Evolutionary conservation across 345 rosid genomes (phyloP), one percentile per base, ranked within the genome.

Genomic region (Arabidopsis arenosa): DNA sequence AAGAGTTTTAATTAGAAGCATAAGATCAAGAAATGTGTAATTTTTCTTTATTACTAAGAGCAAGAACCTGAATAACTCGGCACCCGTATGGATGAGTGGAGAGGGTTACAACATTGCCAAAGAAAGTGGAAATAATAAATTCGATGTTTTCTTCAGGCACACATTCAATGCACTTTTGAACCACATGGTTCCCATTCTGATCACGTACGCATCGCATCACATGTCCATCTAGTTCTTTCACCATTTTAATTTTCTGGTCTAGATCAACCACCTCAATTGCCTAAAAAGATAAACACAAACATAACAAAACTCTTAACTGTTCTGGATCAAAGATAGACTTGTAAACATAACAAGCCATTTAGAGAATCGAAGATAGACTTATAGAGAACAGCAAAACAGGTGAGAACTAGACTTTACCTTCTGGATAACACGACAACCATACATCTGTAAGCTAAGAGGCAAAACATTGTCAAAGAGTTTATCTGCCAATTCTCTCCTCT

Each of bases 341-440:
- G 0, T 28, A 28, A 28, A 28, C 32, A 28, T 28, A 28, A 4
- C 32, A 28, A 28, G 4, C 32, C 32, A 28, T 28, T 28, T 28
- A 3, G 28, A 67, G 47, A 30, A 49, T 4, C 12, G 12, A 51
- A 51, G 28, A 18, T 6, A 65, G 23, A 44, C 17, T 5, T 12
- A 41, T 0, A 6, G 36, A 47, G 35, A 57, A 47, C 7, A 39
- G 36, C 2, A 14, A 1, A 21, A 52, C 30, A 41, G 33, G 62
- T 40, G 47, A 56, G 13, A 78, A 58, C 3, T 15, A 56, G 26
- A n/a, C 15, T 65, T 57, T 76, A 93, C 98, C 97, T 91, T 93
- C 72, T 93, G 98, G 77, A 93, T 91, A 43, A 93, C 98, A 79
- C 98, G 96, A 53, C 98, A 93, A 39, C 98, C 98, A 81, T 93